phyloP scores from a whole-genome alignment of 257 asterid species.

The Avicennia marina region DNA sequence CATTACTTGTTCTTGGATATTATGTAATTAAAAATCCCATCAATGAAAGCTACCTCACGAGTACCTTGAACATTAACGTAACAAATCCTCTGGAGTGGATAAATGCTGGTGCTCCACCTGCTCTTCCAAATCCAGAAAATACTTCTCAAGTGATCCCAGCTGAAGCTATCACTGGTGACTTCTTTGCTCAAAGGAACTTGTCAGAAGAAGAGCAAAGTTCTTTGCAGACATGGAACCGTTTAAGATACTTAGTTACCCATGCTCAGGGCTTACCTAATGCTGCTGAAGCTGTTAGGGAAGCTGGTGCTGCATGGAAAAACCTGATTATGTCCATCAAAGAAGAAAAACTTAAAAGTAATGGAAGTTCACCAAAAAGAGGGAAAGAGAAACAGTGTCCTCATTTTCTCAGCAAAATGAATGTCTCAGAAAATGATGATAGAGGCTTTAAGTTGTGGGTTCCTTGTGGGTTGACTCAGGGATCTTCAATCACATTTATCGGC shows the following conservation, averaged over 20 bases:
- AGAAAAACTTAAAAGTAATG: constrained; percentile 61
- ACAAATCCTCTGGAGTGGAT: constrained; percentile 94
- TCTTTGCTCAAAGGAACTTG: constrained; percentile 50
- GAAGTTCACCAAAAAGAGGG: constrained; percentile 51
- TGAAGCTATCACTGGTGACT: constrained; percentile 34
- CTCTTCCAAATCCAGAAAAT: constrained; percentile 44
- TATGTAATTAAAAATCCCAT: constrained; percentile 53
- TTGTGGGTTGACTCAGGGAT: constrained; percentile 96
- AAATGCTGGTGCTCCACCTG: constrained; percentile 45
- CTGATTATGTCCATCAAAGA: constrained; percentile 65
- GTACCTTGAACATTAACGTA: constrained; percentile 39
- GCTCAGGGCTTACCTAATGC: constrained; percentile 85
- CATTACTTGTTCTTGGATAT: constrained; percentile 61
- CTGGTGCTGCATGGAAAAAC: constrained; percentile 71
- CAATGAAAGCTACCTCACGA: constrained; percentile 44
- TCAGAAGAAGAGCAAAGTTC: constrained; percentile 55
- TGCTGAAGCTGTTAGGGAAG: constrained; percentile 78
- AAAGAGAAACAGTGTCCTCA: constrained; percentile 96
- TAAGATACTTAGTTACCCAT: constrained; percentile 44
- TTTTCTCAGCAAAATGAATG: constrained; percentile 78
- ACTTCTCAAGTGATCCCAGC: constrained; percentile 51
- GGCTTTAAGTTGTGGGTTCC: constrained; percentile 73
- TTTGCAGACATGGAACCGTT: constrained; percentile 68
- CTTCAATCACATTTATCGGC: constrained; percentile 92
- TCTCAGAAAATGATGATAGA: constrained; percentile 51